Conservation (phyloP, 345 rosid genomes). For the Diplotaxis tenuifolia region DNA sequence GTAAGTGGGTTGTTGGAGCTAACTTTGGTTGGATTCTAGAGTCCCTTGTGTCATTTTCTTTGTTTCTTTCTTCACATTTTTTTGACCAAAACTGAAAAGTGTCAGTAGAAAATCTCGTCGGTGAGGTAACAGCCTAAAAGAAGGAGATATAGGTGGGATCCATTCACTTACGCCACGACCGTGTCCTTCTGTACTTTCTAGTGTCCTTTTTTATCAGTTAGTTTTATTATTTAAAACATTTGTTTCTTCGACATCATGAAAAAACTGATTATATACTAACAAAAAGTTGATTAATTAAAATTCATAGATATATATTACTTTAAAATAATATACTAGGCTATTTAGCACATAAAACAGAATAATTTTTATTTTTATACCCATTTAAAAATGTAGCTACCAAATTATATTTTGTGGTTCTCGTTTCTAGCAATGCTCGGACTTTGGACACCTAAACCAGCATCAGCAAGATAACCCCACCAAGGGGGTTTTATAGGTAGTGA, state of each 20-base stretch:
- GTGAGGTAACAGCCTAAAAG: slow-evolving; percentile 4
- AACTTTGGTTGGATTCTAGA: not conserved
- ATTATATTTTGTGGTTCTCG: too few species aligned
- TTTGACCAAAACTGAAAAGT: slow-evolving; percentile 1
- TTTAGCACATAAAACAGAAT: not conserved
- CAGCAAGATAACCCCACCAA: too few species aligned
- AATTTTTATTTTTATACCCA: not conserved
- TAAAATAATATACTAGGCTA: not conserved
- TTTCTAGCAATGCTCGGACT: too few species aligned
- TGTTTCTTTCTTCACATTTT: not conserved
- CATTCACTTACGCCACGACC: slow-evolving; percentile 4
- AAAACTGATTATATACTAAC: not conserved
- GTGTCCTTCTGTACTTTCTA: slow-evolving; percentile 26
- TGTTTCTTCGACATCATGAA: not conserved
- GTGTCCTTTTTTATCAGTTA: not conserved
- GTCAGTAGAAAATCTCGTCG: slow-evolving; percentile 17
- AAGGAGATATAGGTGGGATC: slow-evolving; percentile 12
- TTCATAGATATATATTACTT: too few species aligned
- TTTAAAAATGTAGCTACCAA: too few species aligned
- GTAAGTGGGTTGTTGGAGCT: not conserved
- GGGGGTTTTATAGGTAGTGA: too few species aligned
- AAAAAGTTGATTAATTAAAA: not conserved
- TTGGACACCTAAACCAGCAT: too few species aligned
- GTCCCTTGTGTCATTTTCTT: not conserved
- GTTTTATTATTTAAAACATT: not conserved